These are phyloP conservation scores for Aureobasidium lini DNA, from an alignment of 2,329 filamentous ascomycete species.

Conservation along the genomic window DNA sequence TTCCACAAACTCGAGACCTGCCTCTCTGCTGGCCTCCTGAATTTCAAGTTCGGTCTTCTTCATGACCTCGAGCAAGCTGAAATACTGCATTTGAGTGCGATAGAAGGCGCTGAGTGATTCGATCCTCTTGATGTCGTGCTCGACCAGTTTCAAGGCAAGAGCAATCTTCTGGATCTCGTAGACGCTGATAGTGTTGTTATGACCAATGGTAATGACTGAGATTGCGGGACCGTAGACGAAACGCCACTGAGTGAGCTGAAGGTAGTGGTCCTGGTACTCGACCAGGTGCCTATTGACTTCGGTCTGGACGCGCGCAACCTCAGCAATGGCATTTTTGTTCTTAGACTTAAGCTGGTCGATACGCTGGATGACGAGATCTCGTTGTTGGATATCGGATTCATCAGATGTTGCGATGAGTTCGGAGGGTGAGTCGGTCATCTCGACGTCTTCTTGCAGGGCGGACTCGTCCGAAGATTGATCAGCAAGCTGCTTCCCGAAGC, in stretches of 20 bases:
- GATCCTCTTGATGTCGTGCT: neutral
- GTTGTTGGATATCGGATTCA: neutral
- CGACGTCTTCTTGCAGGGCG: no score
- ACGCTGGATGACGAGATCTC: neutral
- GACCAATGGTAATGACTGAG: neutral
- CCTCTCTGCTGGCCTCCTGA: neutral
- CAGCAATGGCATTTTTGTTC: neutral
- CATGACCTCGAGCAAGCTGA: neutral
- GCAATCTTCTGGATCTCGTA: neutral
- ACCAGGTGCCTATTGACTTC: neutral
- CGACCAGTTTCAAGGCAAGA: neutral
- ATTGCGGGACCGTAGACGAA: neutral
- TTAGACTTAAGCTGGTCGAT: neutral
- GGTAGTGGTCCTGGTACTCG: neutral
- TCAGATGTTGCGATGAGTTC: neutral
- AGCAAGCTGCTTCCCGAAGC: no score
- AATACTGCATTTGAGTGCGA: neutral
- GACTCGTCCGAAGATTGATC: no score
- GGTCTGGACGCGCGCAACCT: accelerated
- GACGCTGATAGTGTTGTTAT: neutral
- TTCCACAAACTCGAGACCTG: neutral
- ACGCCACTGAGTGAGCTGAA: neutral
- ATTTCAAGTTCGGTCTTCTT: neutral
- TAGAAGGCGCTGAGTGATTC: neutral
- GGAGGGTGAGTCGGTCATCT: no score